Base-by-base conservation (phyloP, 441 rosid species). In the Brassica balearica region DNA sequence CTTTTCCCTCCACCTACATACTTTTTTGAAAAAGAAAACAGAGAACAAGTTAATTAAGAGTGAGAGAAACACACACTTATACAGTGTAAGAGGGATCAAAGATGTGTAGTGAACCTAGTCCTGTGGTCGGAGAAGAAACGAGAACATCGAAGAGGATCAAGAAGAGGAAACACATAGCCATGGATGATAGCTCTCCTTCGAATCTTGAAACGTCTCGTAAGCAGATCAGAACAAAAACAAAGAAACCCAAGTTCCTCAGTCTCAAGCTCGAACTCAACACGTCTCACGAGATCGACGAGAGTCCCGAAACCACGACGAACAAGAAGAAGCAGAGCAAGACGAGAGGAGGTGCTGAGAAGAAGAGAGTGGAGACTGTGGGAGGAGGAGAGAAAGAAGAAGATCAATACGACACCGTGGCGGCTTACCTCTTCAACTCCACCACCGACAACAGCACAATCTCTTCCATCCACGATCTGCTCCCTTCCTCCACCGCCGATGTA, bases 191-290 rank as follows among this genome's bases (percentile, higher is more conserved):
- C 5, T 65, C 20, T 53, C 22, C 59, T 6, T 51, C 58, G 58
- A 64, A 73, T 34, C 55, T 68, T 2, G 83, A 84, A 62, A 69
- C 85, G 0, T 67, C 90, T 68, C 82, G 85, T 69, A 84, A 84
- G 7, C n/a, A 51, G 62, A 76, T 85, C 43, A 90, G 91, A 69
- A 86, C 85, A 71, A 88, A 80, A 72, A 86, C 87, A 3, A 87
- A 88, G 6, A 91, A 81, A 68, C 97, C 94, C 3, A 92, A 88
- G 69, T 92, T 77, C 60, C 83, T 88, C 9, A 87, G 92, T 55
- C 82, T 91, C n/a, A 89, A 80, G 74, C 85, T 83, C n/a, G 82
- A 86, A 19, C 79, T 86, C 38, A 60, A 53, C 59, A 53, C 59
- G 15, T 53, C 59, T 53, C 59, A 53, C 22, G 58, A 53, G 20